These are phyloP conservation scores for Vararia minispora DNA, from an alignment of 768 basidiomycete genomes.

Conservation along the genomic window DNA sequence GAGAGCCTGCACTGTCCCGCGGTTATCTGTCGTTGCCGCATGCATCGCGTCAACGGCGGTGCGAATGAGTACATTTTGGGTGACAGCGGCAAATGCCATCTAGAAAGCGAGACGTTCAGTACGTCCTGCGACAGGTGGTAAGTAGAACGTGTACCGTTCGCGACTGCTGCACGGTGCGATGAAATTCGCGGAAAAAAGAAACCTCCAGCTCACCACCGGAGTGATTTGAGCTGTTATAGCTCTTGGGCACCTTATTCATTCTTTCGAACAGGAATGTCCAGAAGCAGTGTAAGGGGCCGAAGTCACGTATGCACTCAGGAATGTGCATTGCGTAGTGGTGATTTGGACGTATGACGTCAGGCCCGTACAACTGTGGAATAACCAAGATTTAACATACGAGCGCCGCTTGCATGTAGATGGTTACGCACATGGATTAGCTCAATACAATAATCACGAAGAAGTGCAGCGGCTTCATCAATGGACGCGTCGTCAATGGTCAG, in stretches of 20 bases:
- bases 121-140: no score
- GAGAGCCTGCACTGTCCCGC: not conserved
- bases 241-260: slow-evolving; percentile 26
- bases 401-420: no score
- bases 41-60: not conserved
- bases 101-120: no score
- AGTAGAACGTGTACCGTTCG: not conserved
- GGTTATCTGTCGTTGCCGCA: not conserved
- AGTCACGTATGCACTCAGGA: slow-evolving; percentile 17
- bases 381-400: slow-evolving; percentile 10
- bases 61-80: no score
- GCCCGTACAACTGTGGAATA: slow-evolving; percentile 21
- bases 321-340: slow-evolving; percentile 27
- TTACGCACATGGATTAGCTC: slow-evolving; percentile 16
- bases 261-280: slow-evolving; percentile 28
- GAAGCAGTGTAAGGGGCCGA: slow-evolving; percentile 26
- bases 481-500: slow-evolving; percentile 5
- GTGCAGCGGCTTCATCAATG: slow-evolving; percentile 8
- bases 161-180: slow-evolving; percentile 11
- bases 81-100: no score
- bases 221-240: slow-evolving; percentile 24
- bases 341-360: slow-evolving; percentile 23
- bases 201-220: slow-evolving; percentile 21
- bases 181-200: slow-evolving; percentile 19
- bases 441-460: slow-evolving; percentile 15